Base-by-base conservation (phyloP, 1,284 basidiomycete genomes). In the Phellopilus nigrolimitatus region DNA sequence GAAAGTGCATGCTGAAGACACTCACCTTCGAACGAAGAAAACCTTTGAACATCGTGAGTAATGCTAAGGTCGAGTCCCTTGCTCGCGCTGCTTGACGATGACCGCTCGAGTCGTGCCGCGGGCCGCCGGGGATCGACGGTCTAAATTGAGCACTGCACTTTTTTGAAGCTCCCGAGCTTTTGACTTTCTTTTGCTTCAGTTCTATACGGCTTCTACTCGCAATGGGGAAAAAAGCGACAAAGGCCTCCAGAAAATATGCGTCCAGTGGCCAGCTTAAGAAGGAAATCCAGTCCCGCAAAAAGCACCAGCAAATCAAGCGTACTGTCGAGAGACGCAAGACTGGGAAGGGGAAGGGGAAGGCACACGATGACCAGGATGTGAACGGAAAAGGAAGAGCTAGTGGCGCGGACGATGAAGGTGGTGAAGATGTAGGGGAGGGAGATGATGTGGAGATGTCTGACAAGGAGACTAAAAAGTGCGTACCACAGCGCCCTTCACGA, bases 261-360 rank as follows among this genome's bases (percentile, higher is more conserved):
- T 75, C 88, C 2, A 91, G 88, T 52, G 93, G 93, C 1, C 85
- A 89, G 64, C 79, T 97, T 46, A 90, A 90, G 62, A 86, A 89
- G 58, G 81, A 82, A 27, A 95, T 97, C 53, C 78, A 90, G 61
- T 77, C 84, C 4, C 74, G 91, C 33, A 78, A 83, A 51, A 85
- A 88, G 60, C 79, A 87, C 61, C 84, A 91, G 61, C 79, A 91
- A 62, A 71, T 79, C 56, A 79, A 80, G 63, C 84, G 83, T 66
- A 84, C 83, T 65, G 74, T 79, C n/a, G 79, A 88, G 59, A 71
- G 75, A 41, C 71, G 82, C 45, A 63, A 64, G 56, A 38, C 19
- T 19, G 39, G 56, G 52, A 74, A 78, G 56, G 74, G 72, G 37
- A 64, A 63, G 42, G 76, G 73, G 49, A 71, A 68, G 43, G 72